Conservation (phyloP, 208 protist genomes). For the Leishmania gerbilli region DNA sequence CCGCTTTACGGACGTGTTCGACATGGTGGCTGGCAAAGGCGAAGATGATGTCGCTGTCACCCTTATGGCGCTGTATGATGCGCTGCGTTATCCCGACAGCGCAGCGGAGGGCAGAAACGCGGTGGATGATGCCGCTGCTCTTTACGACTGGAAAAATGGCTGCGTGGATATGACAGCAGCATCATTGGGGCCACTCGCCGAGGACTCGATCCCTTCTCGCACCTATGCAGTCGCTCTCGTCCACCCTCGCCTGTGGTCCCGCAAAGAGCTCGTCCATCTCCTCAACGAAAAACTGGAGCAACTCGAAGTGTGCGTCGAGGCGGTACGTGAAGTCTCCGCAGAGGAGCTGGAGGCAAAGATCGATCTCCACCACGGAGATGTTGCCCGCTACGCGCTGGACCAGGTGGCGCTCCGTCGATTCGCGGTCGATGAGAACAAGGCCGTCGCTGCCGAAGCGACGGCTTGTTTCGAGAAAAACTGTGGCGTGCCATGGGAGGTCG, state of each 20-base stretch:
- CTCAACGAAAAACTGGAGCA: slow-evolving; percentile 24
- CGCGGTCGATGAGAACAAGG: slow-evolving; percentile 28
- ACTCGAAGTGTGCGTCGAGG: slow-evolving; percentile 38
- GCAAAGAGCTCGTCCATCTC: slow-evolving; percentile 26
- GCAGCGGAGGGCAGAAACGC: slow-evolving; percentile 6
- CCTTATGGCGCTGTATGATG: slow-evolving; percentile 32
- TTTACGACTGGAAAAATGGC: slow-evolving; percentile 27
- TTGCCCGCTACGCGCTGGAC: slow-evolving; percentile 64
- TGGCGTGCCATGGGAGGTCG: slow-evolving; percentile 55
- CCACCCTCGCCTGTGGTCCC: slow-evolving; percentile 46
- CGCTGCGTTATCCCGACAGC: slow-evolving; percentile 17
- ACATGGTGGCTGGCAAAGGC: slow-evolving; percentile 36
- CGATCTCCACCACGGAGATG: slow-evolving; percentile 76
- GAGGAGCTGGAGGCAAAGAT: slow-evolving; percentile 49
- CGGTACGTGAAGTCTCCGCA: slow-evolving; percentile 42
- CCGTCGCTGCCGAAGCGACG: slow-evolving; percentile 12
- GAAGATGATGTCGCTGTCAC: slow-evolving; percentile 35
- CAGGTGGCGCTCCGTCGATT: slow-evolving; percentile 24
- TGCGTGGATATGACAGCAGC: not conserved
- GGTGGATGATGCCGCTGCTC: slow-evolving; percentile 1
- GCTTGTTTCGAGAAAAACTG: slow-evolving; percentile 47
- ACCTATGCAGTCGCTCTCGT: slow-evolving; percentile 18
- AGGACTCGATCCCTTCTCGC: slow-evolving; percentile 1
- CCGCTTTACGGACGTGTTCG: slow-evolving; percentile 44
- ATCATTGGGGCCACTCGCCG: not conserved